These are phyloP conservation scores for Sphaerobolus stellatus DNA, from an alignment of 1,284 basidiomycete genomes.

Conservation along the genomic window DNA sequence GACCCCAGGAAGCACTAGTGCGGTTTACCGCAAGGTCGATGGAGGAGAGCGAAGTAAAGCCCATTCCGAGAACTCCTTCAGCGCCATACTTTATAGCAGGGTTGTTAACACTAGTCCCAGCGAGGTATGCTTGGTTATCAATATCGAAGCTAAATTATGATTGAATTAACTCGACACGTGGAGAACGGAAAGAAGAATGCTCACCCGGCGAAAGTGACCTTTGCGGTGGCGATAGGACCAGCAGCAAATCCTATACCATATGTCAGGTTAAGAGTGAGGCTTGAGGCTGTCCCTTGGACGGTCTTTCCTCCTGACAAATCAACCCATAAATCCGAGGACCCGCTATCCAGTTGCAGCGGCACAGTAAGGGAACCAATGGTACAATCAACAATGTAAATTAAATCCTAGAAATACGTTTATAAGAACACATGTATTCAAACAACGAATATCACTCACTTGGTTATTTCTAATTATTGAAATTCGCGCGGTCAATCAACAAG, in stretches of 20 bases:
- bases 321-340: slow-evolving; percentile 81
- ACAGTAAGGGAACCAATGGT: slow-evolving; percentile 45
- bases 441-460: no score
- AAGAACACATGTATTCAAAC: neutral
- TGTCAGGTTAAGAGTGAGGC: slow-evolving; percentile 54
- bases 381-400: slow-evolving; percentile 75
- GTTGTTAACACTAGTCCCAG: slow-evolving; percentile 58
- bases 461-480: slow-evolving; percentile 15
- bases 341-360: slow-evolving; percentile 74
- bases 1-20: slow-evolving; percentile 54
- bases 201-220: slow-evolving; percentile 68
- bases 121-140: slow-evolving; percentile 65
- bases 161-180: neutral
- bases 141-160: slow-evolving; percentile 52
- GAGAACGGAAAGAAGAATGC: slow-evolving; percentile 21
- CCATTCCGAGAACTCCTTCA: slow-evolving; percentile 72
- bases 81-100: slow-evolving; percentile 72
- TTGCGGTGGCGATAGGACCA: slow-evolving; percentile 59
- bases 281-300: neutral
- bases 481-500: no score
- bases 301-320: slow-evolving; percentile 14
- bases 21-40: slow-evolving; percentile 61
- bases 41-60: slow-evolving; percentile 70
- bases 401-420: slow-evolving; percentile 46
- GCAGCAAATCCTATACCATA: slow-evolving; percentile 77